A percentile compares a stretch with the other conserved stretches of the same genome.
Evolutionary conservation across 73 alveolate genomes (phyloP).

Genomic region (Paramecium octaurelia): DNA sequence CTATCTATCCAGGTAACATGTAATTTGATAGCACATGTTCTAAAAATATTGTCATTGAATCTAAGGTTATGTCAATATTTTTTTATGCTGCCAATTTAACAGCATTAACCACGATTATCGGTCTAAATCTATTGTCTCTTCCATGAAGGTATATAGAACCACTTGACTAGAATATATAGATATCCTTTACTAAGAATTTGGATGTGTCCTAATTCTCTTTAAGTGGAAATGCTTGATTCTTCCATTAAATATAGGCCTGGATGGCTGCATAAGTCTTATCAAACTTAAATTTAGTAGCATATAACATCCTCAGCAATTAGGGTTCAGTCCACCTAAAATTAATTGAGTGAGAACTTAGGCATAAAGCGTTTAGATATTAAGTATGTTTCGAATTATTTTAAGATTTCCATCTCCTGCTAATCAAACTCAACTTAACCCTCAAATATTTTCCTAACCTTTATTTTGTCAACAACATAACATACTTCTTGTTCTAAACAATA

Average conservation of each 20-base stretch:
- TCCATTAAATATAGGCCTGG: background rate
- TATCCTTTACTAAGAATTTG: background rate
- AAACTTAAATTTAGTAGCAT: conserved; percentile 28
- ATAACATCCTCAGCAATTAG: conserved; percentile 10
- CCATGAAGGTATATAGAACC: conserved; percentile 71
- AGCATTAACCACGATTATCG: conserved; percentile 64
- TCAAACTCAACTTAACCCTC: conserved; percentile 35
- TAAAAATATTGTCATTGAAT: conserved; percentile 21
- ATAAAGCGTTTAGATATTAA: background rate
- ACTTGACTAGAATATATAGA: background rate
- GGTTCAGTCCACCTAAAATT: conserved; percentile 40
- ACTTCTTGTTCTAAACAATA: background rate
- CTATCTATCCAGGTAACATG: conserved; percentile 64
- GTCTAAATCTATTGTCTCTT: conserved; percentile 67
- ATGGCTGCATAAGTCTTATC: background rate
- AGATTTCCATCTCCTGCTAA: background rate
- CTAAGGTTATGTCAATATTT: background rate
- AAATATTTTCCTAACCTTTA: conserved; percentile 8
- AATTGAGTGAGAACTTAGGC: background rate
- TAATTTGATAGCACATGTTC: conserved; percentile 40
- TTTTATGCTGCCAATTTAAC: conserved; percentile 25
- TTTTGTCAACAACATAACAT: background rate
- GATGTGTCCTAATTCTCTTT: background rate
- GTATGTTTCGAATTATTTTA: background rate
- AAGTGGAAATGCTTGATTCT: background rate